phyloP scores from a whole-genome alignment of 2,329 filamentous ascomycete genomes.

The Chrysosphaeria jannelii region DNA sequence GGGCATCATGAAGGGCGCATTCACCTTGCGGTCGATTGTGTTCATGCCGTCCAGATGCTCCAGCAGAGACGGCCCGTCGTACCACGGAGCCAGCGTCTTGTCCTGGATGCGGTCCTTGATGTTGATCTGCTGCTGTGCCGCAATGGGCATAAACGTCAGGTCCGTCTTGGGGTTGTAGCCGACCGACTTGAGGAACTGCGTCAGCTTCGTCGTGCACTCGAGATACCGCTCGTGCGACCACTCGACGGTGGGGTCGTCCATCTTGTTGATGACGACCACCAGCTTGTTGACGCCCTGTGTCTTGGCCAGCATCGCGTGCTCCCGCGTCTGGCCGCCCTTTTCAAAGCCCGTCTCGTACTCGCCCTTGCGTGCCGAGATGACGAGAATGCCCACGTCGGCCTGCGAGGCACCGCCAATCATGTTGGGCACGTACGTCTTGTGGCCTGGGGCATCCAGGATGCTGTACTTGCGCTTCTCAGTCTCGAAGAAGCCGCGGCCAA shows the following conservation, averaged over 20 bases:
- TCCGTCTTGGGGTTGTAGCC: conserved; percentile 90
- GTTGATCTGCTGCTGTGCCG: conserved; percentile 56
- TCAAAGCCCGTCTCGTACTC: conserved; percentile 99
- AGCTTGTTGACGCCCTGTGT: conserved; percentile 96
- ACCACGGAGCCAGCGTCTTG: conserved; percentile 51
- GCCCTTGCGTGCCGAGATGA: conserved; percentile 88
- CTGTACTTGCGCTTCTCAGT: conserved; percentile 90
- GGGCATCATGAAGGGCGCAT: conserved; percentile 99
- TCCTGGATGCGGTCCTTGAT: conserved; percentile 78
- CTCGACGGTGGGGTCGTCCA: conserved; percentile 90
- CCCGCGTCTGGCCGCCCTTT: conserved; percentile 78
- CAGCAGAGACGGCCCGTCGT: conserved; percentile 64
- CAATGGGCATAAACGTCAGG: conserved; percentile 85
- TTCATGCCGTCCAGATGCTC: conserved; percentile 50
- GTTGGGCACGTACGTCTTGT: conserved; percentile 93
- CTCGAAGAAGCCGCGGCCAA: conserved; percentile 87
- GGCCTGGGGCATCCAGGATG: conserved; percentile 83
- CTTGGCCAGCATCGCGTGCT: conserved; percentile 79
- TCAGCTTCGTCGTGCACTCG: conserved; percentile 74
- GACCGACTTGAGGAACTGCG: conserved; percentile 65
- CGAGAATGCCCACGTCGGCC: conserved; percentile 77
- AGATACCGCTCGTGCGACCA: conserved; percentile 85
- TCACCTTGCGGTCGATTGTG: conserved; percentile 77
- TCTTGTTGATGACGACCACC: conserved; percentile 90
- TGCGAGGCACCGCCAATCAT: conserved; percentile 90